Base-by-base conservation (phyloP, 1,139 yeast genomes). In the Candida dubliniensis region DNA sequence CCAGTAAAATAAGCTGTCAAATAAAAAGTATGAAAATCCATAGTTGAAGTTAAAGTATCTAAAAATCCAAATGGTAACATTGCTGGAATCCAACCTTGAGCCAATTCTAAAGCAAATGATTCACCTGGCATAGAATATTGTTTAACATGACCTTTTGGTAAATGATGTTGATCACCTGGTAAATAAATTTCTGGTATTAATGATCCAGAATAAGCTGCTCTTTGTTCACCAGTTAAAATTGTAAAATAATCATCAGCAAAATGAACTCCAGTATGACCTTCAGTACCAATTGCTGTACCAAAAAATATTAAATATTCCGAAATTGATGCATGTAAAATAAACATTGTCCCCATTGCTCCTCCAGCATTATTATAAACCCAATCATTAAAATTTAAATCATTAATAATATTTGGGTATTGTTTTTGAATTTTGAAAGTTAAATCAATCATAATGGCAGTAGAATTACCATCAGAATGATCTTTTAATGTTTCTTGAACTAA, bases 361-460 rank as follows among this genome's bases (percentile, higher is more conserved):
- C 99, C 99, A 8, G 99, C 99, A 59, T 89, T 90, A 77, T 91
- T 93, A 79, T 84, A 91, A 43, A 93, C 84, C 98, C 98, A 93
- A 56, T 90, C 93, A 41, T 87, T 85, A 46, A 76, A 74, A 59
- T 82, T 79, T 55, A 85, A 73, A 49, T 80, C 82, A 61, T 86
- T 87, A 64, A 90, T 79, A 52, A 77, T 61, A 23, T 81, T 79
- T 1, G 78, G 76, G 61, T 91, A 93, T 45, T 74, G 79, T 1
- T 66, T 73, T 55, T 82, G 75, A 52, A 93, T 64, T 41, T 70
- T 74, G 1, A 76, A 76, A 27, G 88, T 79, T 50, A 93, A 72
- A 32, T 78, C 84, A 23, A 67, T 61, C 69, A 93, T 73, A 38
- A 82, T 68, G 29, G 77, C 83, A 3, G 87, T 77, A 34, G 85